Base-by-base conservation (phyloP, 192 early-diverging fungal genomes). In the Polychytrium aggregatum region DNA sequence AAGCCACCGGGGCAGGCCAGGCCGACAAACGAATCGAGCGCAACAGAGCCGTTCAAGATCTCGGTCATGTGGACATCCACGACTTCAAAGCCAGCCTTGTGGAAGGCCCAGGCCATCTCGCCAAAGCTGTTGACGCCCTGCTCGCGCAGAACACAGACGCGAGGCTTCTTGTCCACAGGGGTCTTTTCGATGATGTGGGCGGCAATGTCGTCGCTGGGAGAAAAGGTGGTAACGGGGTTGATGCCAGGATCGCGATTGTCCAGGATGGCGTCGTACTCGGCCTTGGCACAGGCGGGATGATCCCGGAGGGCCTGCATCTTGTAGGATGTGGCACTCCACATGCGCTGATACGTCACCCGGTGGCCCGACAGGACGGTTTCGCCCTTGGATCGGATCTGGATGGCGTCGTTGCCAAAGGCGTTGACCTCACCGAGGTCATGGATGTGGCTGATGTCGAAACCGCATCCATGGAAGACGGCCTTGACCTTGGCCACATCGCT, bases 61-160 rank as follows among this genome's bases (percentile, higher is more conserved):
- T 99, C 94, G 2, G 91, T 88, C 94, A 99, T 99, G 67, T 99
- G 97, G 13, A 99, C 89, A 67, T 99, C 97, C 3, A 94, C 84
- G 10, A 86, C 81, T 1, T 72, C 73, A 64, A 99, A 99, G 1
- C 94, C 94, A n/a, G 94, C 87, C 36, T 73, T 62, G 64, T 91
- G 69, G 76, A 99, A 95, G 4, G 92, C 86, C 51, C 76, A 91
- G 0, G 94, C 92, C 82, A 97, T 84, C 64, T 99, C 97, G 18
- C 81, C 78, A 50, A 89, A 88, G 24, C 84, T 83, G 72, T 97
- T 99, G 28, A 97, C 87, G 47, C 97, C 97, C 68, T 99, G 92
- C 63, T 99, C 97, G 56, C 97, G 86, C 46, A 99, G 64, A 28
- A 99, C 82, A 1, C 89, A 94, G 18, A 99, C 92, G 44, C 78